Conservation (phyloP, 2,329 filamentous ascomycete species). For the Colletotrichum echinochloae region DNA sequence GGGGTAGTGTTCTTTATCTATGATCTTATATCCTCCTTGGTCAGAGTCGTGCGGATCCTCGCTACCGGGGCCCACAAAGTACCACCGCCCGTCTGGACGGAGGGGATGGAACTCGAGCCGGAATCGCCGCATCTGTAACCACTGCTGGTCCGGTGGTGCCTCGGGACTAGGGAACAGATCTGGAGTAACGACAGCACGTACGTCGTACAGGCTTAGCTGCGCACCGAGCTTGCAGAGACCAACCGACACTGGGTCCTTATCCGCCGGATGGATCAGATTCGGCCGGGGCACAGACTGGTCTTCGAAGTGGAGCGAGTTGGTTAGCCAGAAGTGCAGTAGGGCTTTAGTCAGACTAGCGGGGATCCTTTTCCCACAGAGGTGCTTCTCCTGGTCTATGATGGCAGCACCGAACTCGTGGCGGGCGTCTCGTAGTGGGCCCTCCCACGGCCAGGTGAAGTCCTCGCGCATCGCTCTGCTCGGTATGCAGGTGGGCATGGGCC, state of each 20-base stretch:
- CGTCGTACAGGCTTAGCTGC: slow-evolving; percentile 41
- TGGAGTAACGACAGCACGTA: slow-evolving; percentile 43
- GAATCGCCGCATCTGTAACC: slow-evolving; percentile 43
- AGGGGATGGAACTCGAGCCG: slow-evolving; percentile 43
- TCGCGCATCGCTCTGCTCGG: slow-evolving; percentile 27
- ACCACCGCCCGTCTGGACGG: slow-evolving; percentile 44
- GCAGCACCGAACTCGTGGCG: slow-evolving; percentile 45
- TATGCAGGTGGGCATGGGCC: slow-evolving; percentile 25
- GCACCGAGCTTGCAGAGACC: slow-evolving; percentile 42
- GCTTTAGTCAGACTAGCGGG: slow-evolving; percentile 40
- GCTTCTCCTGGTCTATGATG: slow-evolving; percentile 39
- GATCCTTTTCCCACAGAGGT: slow-evolving; percentile 37
- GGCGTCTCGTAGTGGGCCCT: slow-evolving; percentile 45
- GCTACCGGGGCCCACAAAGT: slow-evolving; percentile 44
- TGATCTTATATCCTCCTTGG: slow-evolving; percentile 41
- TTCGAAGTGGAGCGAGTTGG: slow-evolving; percentile 17
- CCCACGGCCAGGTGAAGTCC: slow-evolving; percentile 41
- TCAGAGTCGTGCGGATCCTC: slow-evolving; percentile 42
- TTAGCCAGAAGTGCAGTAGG: slow-evolving; percentile 40
- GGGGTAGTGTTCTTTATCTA: slow-evolving; percentile 43
- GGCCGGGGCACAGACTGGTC: slow-evolving; percentile 39
- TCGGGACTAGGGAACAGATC: slow-evolving; percentile 40
- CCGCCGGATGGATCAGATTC: slow-evolving; percentile 41
- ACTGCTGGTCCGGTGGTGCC: slow-evolving; percentile 35
- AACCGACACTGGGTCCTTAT: slow-evolving; percentile 43